Base-by-base conservation (phyloP, 2,329 filamentous ascomycete species). In the Endoconidiophora polonica region DNA sequence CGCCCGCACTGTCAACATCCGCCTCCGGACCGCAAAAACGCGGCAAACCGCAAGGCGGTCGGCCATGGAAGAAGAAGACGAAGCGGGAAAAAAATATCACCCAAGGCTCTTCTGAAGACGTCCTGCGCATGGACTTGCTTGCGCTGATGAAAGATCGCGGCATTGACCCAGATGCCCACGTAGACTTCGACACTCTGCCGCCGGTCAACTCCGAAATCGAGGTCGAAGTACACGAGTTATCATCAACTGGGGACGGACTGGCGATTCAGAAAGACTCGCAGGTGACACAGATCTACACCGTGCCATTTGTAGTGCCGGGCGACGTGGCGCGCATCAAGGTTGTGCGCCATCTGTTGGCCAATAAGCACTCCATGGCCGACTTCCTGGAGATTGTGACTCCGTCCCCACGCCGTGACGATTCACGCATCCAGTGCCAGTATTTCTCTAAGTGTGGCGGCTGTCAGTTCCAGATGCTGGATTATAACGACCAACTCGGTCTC, bases 401-500 rank as follows among this genome's bases (percentile, higher is more conserved):
- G 0, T 87, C 85, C 0, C 73, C 79, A 1, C 70, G 81, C 49
- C 81, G 91, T 58, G 81, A 94, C 58, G 83, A 91, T 59, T 71
- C 73, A 37, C 77, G 84, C 20, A 73, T 94, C 57, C 73, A 73
- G 51, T 98, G 91, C 68, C 74, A 77, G 58, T 96, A 98, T 70
- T 98, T 98, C 61, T 70, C 77, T 39, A 74, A 72, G 49, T 98
- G 91, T 65, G 85, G 83, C 7, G 91, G 91, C 29, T 98, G 91
- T 62, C 91, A 98, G 66, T 88, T 96, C 64, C 91, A 98, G 68
- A 95, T 96, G 86, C 76, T 98, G 55, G 78, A 86, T 49, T 96
- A 96, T 63, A 66, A 74, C 26, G 83, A 87, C 58, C 91, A 98
- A 63, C 76, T 98, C 24, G 71, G 70, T 42, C 81, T 90, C 65